Conservation (phyloP, 257 asterid genomes). For the Rhazya stricta region DNA sequence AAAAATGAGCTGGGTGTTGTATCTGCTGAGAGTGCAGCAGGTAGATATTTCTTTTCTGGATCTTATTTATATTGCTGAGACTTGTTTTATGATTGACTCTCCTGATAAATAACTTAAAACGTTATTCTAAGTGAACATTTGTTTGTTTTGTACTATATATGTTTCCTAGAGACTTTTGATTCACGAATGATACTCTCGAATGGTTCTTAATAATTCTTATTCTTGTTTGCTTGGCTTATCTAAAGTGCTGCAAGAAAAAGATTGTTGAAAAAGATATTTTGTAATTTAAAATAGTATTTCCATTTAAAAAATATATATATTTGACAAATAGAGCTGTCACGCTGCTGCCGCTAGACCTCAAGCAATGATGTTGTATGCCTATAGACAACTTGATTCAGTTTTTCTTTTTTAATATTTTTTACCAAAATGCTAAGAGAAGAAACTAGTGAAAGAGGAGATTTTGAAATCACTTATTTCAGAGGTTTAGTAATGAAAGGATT, state of each 20-base stretch:
- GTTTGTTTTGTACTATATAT: neutral
- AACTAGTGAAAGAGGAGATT: neutral
- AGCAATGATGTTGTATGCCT: neutral
- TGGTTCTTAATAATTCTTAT: neutral
- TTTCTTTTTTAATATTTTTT: too few relatives aligned
- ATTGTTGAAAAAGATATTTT: too few relatives aligned
- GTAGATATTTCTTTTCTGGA: slow-evolving; percentile 32
- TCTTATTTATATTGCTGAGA: neutral
- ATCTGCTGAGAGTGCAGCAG: slow-evolving; percentile 80
- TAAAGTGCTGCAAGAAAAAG: neutral
- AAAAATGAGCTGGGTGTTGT: slow-evolving; percentile 92
- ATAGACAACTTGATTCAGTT: too few relatives aligned
- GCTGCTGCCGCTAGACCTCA: too few relatives aligned
- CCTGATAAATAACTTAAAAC: neutral
- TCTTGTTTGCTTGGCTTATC: neutral
- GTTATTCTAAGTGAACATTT: neutral
- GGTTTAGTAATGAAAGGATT: too few relatives aligned
- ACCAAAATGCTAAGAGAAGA: too few relatives aligned
- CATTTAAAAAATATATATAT: too few relatives aligned
- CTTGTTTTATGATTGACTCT: neutral
- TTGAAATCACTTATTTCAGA: neutral
- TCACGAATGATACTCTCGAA: neutral
- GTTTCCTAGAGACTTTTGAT: neutral
- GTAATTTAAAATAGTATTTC: too few relatives aligned
- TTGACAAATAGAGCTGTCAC: too few relatives aligned